Percentiles rank a stretch among this genome's conserved stretches.
phyloP scores from a whole-genome alignment of 2,329 filamentous ascomycete genomes.

The Sphaerostilbella broomeana region DNA sequence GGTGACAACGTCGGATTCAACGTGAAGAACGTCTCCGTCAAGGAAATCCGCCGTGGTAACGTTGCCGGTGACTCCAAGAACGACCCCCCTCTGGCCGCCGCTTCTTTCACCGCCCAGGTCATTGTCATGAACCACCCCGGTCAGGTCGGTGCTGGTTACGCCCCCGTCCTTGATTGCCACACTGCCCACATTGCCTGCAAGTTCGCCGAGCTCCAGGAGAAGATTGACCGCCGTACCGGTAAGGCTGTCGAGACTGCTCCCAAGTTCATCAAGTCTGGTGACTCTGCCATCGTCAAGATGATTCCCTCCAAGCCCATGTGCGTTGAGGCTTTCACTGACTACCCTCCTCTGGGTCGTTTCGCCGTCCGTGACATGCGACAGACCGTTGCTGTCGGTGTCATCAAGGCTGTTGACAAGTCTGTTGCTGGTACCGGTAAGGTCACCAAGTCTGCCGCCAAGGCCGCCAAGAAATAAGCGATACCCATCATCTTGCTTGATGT shows the following conservation, averaged over 20 bases:
- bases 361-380: conserved; percentile 98
- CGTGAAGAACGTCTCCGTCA: conserved; percentile 99
- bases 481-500: conserved; percentile 18
- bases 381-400: conserved; percentile 89
- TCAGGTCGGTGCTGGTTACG: conserved; percentile 98
- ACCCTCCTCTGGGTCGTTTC: conserved; percentile 99
- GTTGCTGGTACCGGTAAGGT: conserved; percentile 54
- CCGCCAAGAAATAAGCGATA: conserved; percentile 62
- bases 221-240: conserved; percentile 99
- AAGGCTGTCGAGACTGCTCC: conserved; percentile 87
- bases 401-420: conserved; percentile 76
- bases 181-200: conserved; percentile 99
- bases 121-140: conserved; percentile 99
- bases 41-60: conserved; percentile 99
- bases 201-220: conserved; percentile 98
- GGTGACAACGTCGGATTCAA: conserved; percentile 99
- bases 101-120: conserved; percentile 99
- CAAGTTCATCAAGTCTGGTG: conserved; percentile 99
- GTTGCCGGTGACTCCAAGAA: conserved; percentile 99
- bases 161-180: conserved; percentile 99
- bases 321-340: conserved; percentile 99
- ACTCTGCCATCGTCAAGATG: conserved; percentile 99
- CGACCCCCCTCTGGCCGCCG: conserved; percentile 83
- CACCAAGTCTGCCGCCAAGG: conserved; percentile 67
- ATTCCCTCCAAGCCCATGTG: conserved; percentile 99